Evolutionary conservation across 192 early-diverging fungal species (phyloP).

Genomic region (Mortierella alpina): DNA sequence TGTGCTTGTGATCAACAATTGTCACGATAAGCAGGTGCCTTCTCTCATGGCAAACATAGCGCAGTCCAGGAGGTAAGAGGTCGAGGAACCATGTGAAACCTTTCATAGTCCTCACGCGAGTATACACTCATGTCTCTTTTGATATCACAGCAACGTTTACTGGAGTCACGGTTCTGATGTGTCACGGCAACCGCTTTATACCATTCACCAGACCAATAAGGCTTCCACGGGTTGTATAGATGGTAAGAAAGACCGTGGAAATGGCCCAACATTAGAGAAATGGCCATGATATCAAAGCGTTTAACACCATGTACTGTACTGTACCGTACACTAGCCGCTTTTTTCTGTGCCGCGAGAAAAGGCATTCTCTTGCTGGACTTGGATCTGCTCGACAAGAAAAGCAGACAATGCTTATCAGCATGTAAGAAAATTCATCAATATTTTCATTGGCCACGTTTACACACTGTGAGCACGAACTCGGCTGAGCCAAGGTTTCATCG

Average conservation of each 20-base stretch:
- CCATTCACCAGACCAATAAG: too few relatives aligned
- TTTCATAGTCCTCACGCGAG: too few relatives aligned
- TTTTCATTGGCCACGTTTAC: too few relatives aligned
- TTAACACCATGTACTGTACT: background rate
- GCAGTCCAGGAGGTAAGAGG: slow-evolving; percentile 4
- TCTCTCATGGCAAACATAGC: slow-evolving; percentile 26
- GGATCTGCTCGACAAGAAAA: slow-evolving; percentile 29
- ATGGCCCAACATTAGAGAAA: too few relatives aligned
- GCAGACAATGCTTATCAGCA: background rate
- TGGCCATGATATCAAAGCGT: too few relatives aligned
- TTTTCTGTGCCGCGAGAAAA: slow-evolving; percentile 9
- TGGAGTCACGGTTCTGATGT: too few relatives aligned
- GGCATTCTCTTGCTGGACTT: slow-evolving; percentile 26
- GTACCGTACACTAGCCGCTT: background rate
- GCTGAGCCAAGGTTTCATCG: background rate
- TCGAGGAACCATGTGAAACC: background rate
- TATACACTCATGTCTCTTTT: too few relatives aligned
- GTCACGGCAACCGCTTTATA: too few relatives aligned
- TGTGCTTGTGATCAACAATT: slow-evolving; percentile 28
- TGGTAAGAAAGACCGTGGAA: too few relatives aligned
- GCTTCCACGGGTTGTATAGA: too few relatives aligned
- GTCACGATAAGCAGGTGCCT: slow-evolving; percentile 22
- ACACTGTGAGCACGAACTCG: too few relatives aligned
- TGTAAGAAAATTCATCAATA: slow-evolving; percentile 1
- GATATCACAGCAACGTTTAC: too few relatives aligned